These are phyloP conservation scores for Holtermanniella nyarrowii DNA, from an alignment of 768 basidiomycete genomes.

Conservation along the genomic window DNA sequence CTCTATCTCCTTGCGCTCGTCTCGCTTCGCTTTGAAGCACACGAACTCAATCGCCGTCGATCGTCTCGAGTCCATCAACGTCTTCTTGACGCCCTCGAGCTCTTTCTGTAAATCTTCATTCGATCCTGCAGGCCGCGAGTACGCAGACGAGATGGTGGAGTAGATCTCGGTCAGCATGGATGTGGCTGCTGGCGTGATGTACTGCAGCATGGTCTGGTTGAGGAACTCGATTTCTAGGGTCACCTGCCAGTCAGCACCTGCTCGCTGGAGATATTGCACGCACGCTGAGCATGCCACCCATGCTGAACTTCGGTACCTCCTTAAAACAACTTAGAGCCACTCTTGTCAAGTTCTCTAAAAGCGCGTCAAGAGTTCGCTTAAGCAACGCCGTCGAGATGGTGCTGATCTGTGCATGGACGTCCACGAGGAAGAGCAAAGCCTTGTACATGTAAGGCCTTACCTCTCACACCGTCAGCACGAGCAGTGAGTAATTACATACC, in stretches of 20 bases:
- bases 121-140: slow-evolving; percentile 56
- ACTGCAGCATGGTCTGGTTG: slow-evolving; percentile 86
- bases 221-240: slow-evolving; percentile 98
- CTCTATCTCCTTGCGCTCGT: slow-evolving; percentile 1
- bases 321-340: slow-evolving; percentile 78
- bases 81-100: slow-evolving; percentile 84
- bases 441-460: slow-evolving; percentile 92
- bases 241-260: slow-evolving; percentile 50
- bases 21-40: slow-evolving; percentile 53
- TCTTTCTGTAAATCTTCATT: slow-evolving; percentile 61
- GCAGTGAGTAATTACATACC: slow-evolving; percentile 44
- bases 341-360: slow-evolving; percentile 71
- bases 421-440: slow-evolving; percentile 74
- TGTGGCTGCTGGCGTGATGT: slow-evolving; percentile 66
- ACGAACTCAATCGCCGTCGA: slow-evolving; percentile 91
- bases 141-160: slow-evolving; percentile 86
- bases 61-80: slow-evolving; percentile 71
- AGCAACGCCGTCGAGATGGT: slow-evolving; percentile 67
- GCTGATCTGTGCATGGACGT: slow-evolving; percentile 82
- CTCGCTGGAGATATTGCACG: background rate
- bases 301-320: slow-evolving; percentile 82
- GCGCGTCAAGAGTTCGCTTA: slow-evolving; percentile 64
- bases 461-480: slow-evolving; percentile 47
- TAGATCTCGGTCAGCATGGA: slow-evolving; percentile 83
- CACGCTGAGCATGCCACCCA: slow-evolving; percentile 97